Evolutionary conservation across 495 filamentous ascomycete genomes (phyloP).

Genomic region (Opeltia flavorubescens): DNA sequence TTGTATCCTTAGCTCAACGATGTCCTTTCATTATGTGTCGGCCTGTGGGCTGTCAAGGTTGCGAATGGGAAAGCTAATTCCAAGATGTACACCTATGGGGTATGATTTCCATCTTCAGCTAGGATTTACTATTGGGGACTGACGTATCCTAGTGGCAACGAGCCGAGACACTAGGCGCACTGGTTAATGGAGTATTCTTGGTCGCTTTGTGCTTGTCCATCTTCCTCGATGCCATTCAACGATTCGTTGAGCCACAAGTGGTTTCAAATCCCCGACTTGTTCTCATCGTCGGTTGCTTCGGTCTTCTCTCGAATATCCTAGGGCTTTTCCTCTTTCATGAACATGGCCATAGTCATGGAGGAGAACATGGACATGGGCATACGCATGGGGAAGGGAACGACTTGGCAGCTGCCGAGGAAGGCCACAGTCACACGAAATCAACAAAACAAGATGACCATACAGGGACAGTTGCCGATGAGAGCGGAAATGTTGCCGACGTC

Average conservation of each 20-base stretch:
- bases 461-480: constrained; percentile 26
- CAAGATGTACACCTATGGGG: constrained; percentile 85
- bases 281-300: constrained; percentile 72
- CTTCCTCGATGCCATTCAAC: constrained; percentile 81
- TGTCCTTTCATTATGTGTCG: constrained; percentile 84
- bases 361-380: constrained; percentile 36
- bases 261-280: constrained; percentile 75
- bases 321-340: constrained; percentile 85
- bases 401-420: constrained; percentile 30
- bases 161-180: constrained; percentile 90
- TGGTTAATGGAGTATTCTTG: constrained; percentile 93
- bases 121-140: constrained; percentile 9
- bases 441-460: constrained; percentile 2
- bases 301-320: constrained; percentile 79
- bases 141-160: constrained; percentile 65
- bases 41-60: constrained; percentile 88
- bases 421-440: constrained; percentile 21
- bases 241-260: constrained; percentile 76
- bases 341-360: constrained; percentile 74
- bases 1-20: constrained; percentile 60
- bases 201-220: constrained; percentile 92
- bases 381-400: constrained; percentile 24
- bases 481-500: constrained; percentile 34
- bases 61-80: constrained; percentile 63
- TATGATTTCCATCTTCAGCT: constrained; percentile 20